phyloP scores from a whole-genome alignment of 1,284 basidiomycete species.

The Rhizopogon parksii region DNA sequence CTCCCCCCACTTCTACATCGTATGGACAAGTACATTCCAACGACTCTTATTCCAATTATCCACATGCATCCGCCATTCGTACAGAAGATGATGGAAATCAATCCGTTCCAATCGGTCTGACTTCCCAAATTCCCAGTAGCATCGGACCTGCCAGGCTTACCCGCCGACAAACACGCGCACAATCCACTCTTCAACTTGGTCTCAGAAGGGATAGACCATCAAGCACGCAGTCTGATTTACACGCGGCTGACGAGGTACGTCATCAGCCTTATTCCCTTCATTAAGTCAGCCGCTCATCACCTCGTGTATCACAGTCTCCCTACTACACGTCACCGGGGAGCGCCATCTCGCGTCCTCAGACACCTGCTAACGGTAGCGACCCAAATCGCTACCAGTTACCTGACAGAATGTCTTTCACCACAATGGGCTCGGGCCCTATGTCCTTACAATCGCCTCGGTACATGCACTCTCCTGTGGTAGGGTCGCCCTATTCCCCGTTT shows the following conservation, averaged over 20 bases:
- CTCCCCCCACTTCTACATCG: conserved; percentile 29
- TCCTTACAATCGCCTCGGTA: conserved; percentile 27
- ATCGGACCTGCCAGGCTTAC: conserved; percentile 50
- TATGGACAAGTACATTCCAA: conserved; percentile 23
- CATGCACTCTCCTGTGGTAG: conserved; percentile 27
- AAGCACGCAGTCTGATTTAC: conserved; percentile 12
- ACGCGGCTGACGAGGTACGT: conserved; percentile 32
- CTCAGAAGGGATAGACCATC: conserved; percentile 24
- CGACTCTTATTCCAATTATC: conserved; percentile 23
- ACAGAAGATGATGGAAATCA: conserved; percentile 25
- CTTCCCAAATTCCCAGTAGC: conserved; percentile 42
- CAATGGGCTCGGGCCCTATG: conserved; percentile 9
- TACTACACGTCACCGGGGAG: conserved; percentile 29
- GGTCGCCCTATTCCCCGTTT: conserved; percentile 27
- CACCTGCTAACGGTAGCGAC: conserved; percentile 31
- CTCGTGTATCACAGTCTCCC: conserved; percentile 16
- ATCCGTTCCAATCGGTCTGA: conserved; percentile 17
- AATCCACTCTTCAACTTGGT: conserved; percentile 30
- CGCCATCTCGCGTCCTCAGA: conserved; percentile 36
- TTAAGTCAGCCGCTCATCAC: conserved; percentile 13
- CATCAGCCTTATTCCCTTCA: conserved; percentile 5
- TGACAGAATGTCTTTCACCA: conserved; percentile 20
- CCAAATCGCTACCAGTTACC: conserved; percentile 22
- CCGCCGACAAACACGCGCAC: conserved; percentile 39
- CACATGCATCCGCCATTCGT: conserved; percentile 25